Evolutionary conservation across 495 filamentous ascomycete species (phyloP), one percentile per base, ranked within the genome.

Genomic region (Penicillium cosmopolitanum): DNA sequence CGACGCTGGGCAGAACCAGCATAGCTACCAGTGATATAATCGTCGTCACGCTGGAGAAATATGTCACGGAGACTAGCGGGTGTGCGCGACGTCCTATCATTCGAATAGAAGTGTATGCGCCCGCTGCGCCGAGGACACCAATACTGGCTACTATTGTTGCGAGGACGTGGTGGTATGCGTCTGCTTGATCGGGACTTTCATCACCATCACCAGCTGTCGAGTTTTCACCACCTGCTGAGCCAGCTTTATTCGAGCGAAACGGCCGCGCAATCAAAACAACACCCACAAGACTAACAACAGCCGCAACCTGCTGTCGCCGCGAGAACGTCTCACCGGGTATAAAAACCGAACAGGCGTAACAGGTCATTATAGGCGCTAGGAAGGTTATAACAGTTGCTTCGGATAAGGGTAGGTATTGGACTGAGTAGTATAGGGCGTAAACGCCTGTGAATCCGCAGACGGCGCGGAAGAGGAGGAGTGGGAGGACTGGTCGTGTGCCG

Each of bases 361-460:
- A 90, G n/a, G 90, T 82, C 3, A 96, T 80, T 15, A 87, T 87
- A 0, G 95, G 95, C 0, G 90, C 85, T 1, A 98, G 83, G 67
- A 97, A 98, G 46, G 92, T 96, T 46, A 98, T 87, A 0, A 97
- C 95, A 0, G 92, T 96, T 11, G 95, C 93, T 65, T 98, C 94
- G 5, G 92, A 88, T 0, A 98, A 80, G 1, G 92, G 89, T 4
- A 98, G 86, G 66, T 97, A 97, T 60, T 89, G 83, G 6, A 97
- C 85, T 2, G 91, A 94, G 66, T 90, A 92, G 63, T 91, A 91
- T 50, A 91, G 73, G 9, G 88, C 87, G 72, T 86, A 91, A 10
- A 96, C 91, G 11, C 94, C 94, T 70, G 91, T 90, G 73, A 97
- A 97, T 0, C 94, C 94, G 51, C 81, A 81, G 2, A 89, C 61